phyloP scores from a whole-genome alignment of 441 rosid species.

The Isatis lusitanica region DNA sequence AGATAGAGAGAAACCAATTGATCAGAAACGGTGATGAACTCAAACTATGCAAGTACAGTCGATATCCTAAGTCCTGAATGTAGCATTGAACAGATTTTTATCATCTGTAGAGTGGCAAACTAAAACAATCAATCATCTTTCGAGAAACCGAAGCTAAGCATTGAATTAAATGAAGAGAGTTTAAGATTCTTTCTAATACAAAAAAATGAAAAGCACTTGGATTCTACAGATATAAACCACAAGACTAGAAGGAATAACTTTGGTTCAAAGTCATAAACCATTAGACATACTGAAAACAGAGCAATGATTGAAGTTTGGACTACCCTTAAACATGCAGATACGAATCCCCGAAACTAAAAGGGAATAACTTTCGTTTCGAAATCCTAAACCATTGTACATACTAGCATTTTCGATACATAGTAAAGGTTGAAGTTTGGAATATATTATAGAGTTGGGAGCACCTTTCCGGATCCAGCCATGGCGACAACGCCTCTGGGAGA shows the following conservation, averaged over 20 bases:
- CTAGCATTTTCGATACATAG: not conserved
- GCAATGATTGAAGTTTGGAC: too few relatives aligned
- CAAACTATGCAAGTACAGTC: not conserved
- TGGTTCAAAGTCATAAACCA: not conserved
- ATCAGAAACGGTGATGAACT: not conserved
- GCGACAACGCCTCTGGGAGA: conserved; percentile 61
- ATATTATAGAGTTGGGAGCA: conserved; percentile 7
- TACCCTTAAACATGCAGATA: too few relatives aligned
- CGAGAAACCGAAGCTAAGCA: not conserved
- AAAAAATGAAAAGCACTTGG: not conserved
- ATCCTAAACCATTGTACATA: not conserved
- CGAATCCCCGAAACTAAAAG: too few relatives aligned
- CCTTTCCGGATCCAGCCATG: conserved; percentile 96
- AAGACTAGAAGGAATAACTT: conserved; percentile 7
- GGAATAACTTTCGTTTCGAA: not conserved
- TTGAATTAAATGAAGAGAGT: not conserved
- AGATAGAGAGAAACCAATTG: not conserved
- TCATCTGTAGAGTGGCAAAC: not conserved
- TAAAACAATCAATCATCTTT: not conserved
- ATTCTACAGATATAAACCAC: not conserved
- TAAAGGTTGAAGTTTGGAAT: not conserved
- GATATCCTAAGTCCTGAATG: not conserved
- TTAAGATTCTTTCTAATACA: not conserved
- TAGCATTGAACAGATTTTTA: not conserved
- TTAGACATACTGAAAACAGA: not conserved